A percentile compares a stretch with the other conserved stretches of the same genome.
Evolutionary conservation across 345 rosid genomes (phyloP).

Genomic region (Euphorbia pulcherrima): DNA sequence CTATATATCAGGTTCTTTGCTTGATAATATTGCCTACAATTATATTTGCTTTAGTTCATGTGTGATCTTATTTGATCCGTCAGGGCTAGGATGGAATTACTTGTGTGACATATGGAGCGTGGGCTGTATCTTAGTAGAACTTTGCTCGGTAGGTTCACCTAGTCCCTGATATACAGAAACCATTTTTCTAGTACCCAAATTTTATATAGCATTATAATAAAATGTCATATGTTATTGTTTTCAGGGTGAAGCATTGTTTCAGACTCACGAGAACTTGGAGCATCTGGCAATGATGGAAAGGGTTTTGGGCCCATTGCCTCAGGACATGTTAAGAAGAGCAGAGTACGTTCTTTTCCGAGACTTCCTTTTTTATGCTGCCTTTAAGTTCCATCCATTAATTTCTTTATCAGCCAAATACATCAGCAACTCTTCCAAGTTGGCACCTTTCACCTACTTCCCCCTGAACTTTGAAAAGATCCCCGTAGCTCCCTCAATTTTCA

Average conservation of each 20-base stretch:
- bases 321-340: constrained; percentile 49
- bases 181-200: too few relatives aligned
- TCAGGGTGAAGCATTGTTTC: constrained; percentile 74
- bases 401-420: neutral
- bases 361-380: neutral
- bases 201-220: too few relatives aligned
- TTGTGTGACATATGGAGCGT: constrained; percentile 71
- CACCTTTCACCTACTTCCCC: neutral
- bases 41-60: constrained; percentile 7
- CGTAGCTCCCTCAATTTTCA: too few relatives aligned
- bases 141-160: constrained; percentile 49
- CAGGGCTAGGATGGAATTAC: constrained; percentile 72
- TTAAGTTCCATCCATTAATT: neutral
- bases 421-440: constrained; percentile 10
- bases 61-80: constrained; percentile 16
- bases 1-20: neutral
- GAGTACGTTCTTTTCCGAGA: constrained; percentile 38
- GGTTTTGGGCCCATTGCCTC: constrained; percentile 63
- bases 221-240: neutral
- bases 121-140: constrained; percentile 67
- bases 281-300: constrained; percentile 79
- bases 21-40: neutral
- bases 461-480: too few relatives aligned
- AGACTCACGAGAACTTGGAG: constrained; percentile 69
- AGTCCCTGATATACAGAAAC: neutral